phyloP scores from a whole-genome alignment of 2,329 filamentous ascomycete genomes.

The Diaporthe sp. region DNA sequence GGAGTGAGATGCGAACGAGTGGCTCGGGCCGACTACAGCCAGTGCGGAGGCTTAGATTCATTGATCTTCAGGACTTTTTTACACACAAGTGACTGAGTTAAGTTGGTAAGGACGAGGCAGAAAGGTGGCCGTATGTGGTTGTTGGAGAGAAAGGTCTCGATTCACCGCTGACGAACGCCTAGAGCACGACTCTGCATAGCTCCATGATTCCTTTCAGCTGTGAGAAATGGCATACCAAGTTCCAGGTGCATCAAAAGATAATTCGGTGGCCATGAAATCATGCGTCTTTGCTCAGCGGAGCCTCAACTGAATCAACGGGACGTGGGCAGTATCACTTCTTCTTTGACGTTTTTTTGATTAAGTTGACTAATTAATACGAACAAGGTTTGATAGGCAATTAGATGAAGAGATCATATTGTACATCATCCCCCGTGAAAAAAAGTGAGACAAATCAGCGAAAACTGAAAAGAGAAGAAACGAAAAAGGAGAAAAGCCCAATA shows the following conservation, averaged over 20 bases:
- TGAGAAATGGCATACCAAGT: neutral
- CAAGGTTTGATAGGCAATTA: neutral
- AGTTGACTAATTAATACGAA: neutral
- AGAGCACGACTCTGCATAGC: neutral
- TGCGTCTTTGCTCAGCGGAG: neutral
- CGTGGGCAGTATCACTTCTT: neutral
- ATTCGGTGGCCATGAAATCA: neutral
- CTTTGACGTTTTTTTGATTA: neutral
- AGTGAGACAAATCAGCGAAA: neutral
- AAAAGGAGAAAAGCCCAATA: neutral
- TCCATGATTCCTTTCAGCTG: neutral
- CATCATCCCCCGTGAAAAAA: neutral
- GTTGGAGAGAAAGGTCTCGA: neutral
- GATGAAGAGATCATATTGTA: neutral
- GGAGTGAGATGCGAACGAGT: neutral
- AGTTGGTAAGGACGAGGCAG: neutral
- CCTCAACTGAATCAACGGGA: neutral
- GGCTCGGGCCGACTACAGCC: neutral
- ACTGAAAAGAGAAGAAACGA: neutral
- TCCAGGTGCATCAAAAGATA: neutral
- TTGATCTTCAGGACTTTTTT: neutral
- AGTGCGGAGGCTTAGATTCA: neutral
- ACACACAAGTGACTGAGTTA: neutral
- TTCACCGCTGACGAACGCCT: too few relatives aligned
- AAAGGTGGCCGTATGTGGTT: neutral